These are phyloP conservation scores for Coemansia furcata DNA, from an alignment of 192 early-diverging fungal species.

Conservation along the genomic window DNA sequence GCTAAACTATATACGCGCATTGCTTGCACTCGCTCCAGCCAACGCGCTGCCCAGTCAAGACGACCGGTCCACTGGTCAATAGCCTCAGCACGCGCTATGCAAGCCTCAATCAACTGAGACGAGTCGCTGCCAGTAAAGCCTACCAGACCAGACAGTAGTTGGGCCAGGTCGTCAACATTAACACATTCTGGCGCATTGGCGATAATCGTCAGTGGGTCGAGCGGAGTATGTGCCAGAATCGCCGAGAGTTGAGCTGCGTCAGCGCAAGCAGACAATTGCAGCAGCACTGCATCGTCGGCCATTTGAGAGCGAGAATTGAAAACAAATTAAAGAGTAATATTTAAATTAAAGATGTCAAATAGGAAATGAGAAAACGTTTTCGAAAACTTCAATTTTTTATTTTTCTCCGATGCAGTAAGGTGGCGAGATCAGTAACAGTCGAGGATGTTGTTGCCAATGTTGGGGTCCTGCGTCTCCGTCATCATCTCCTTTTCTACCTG, in stretches of 20 bases:
- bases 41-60: constrained; percentile 22
- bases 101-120: constrained; percentile 5
- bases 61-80: constrained; percentile 36
- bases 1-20: neutral
- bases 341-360: neutral
- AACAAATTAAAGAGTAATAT: neutral
- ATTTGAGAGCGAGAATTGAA: neutral
- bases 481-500: constrained; percentile 44
- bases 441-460: constrained; percentile 50
- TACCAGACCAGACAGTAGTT: constrained; percentile 2
- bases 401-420: neutral
- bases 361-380: neutral
- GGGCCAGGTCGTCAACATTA: constrained; percentile 9
- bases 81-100: constrained; percentile 18
- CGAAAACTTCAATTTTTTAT: neutral
- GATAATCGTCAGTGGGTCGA: constrained; percentile 15
- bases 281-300: neutral
- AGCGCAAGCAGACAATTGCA: constrained; percentile 16
- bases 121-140: neutral
- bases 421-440: constrained; percentile 32
- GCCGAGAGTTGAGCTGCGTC: neutral
- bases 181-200: constrained; percentile 25
- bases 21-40: constrained; percentile 16
- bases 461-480: constrained; percentile 31
- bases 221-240: neutral